Conservation (phyloP, 2,329 filamentous ascomycete genomes). For the Hypoxylon sp. region DNA sequence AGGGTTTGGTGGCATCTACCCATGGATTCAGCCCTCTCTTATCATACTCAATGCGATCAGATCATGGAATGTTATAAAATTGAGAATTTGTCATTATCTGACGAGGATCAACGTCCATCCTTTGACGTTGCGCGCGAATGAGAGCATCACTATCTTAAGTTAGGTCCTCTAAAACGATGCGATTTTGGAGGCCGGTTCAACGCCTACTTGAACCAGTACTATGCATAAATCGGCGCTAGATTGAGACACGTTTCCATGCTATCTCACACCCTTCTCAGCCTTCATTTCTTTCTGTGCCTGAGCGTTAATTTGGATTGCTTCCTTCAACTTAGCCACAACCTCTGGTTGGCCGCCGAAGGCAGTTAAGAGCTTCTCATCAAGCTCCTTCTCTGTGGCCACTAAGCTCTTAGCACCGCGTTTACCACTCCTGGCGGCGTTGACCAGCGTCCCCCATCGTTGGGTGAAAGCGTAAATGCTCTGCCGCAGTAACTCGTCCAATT, state of each 20-base stretch:
- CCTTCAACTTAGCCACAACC: slow-evolving; percentile 71
- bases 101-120: too few species aligned
- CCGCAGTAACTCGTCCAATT: slow-evolving; percentile 73
- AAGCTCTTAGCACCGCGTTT: slow-evolving; percentile 66
- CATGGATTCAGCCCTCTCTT: too few species aligned
- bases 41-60: too few species aligned
- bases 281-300: slow-evolving; percentile 65
- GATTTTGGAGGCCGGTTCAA: background rate
- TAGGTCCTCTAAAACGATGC: too few species aligned
- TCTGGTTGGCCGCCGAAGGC: slow-evolving; percentile 73
- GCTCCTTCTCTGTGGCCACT: slow-evolving; percentile 68
- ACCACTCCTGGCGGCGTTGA: slow-evolving; percentile 64
- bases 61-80: too few species aligned
- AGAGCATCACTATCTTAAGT: background rate
- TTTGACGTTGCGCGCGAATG: too few species aligned
- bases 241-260: slow-evolving; percentile 9
- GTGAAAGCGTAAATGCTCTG: slow-evolving; percentile 76
- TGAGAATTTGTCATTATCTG: too few species aligned
- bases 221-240: background rate
- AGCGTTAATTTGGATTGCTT: slow-evolving; percentile 71
- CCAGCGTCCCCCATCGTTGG: slow-evolving; percentile 68
- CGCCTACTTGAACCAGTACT: background rate
- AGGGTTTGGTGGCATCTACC: too few species aligned
- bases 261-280: slow-evolving; percentile 49
- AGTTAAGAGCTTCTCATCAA: slow-evolving; percentile 69